A percentile compares a stretch with the other conserved stretches of the same genome.
These are phyloP conservation scores for Dryas alaskensis DNA, from an alignment of 306 rosid species.

Conservation along the genomic window DNA sequence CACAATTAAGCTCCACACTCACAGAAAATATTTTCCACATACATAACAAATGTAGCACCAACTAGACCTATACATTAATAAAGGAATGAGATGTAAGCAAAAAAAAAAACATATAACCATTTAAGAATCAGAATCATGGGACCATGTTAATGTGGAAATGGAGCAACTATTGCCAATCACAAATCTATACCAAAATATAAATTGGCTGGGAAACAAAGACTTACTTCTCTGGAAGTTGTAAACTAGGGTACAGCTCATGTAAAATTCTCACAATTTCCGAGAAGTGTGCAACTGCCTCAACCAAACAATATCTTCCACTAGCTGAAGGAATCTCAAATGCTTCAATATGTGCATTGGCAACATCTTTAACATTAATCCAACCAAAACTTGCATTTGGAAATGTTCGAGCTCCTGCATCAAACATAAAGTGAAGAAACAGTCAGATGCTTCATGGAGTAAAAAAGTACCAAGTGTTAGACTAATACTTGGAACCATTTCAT, in stretches of 20 bases:
- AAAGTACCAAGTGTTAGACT: not conserved
- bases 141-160: not conserved
- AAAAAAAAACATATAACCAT: not conserved
- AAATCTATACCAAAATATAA: not conserved
- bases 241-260: slow-evolving; percentile 47
- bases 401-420: slow-evolving; percentile 52
- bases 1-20: too few species aligned
- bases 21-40: too few species aligned
- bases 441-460: not conserved
- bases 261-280: slow-evolving; percentile 54
- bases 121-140: not conserved
- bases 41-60: not conserved
- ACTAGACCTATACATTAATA: not conserved
- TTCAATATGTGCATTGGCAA: slow-evolving; percentile 67
- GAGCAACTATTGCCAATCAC: not conserved
- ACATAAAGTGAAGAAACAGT: slow-evolving; percentile 6
- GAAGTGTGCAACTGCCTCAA: slow-evolving; percentile 50
- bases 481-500: not conserved
- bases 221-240: slow-evolving; percentile 62
- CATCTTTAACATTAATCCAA: slow-evolving; percentile 81
- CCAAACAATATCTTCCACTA: slow-evolving; percentile 63
- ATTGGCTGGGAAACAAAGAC: slow-evolving; percentile 8
- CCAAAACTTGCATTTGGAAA: slow-evolving; percentile 47
- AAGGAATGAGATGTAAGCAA: too few species aligned
- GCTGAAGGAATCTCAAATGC: slow-evolving; percentile 90